Evolutionary conservation across 257 asterid genomes (phyloP), one percentile per base, ranked within the genome.

Genomic region (Primulina eburnea): DNA sequence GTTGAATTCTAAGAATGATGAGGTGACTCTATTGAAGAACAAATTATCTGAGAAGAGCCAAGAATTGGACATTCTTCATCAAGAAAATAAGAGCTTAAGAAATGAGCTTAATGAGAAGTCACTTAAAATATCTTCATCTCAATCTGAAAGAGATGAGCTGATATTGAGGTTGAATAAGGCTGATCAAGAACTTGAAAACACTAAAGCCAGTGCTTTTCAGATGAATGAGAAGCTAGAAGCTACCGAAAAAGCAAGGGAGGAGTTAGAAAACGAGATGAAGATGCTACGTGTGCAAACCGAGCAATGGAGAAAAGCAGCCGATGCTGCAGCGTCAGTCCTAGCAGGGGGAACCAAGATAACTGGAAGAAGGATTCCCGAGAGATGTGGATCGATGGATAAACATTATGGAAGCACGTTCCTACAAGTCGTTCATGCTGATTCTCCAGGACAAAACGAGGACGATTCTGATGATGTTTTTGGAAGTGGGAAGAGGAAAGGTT

Each of bases 271-370:
- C 11, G 99, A 93, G 83, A 89, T 93, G 96, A 89, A 83, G 84
- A 90, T 75, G 88, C 91, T 93, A 1, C 81, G 86, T 8, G 87
- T 93, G 18, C 99, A 91, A 62, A 90, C 97, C 0, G 97, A 90
- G 66, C 99, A 93, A 47, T 93, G 99, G 99, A 81, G 91, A 69
- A 93, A 93, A 76, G 99, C 99, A 28, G 99, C 99, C 0, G 97
- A 93, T 76, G 97, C 96, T 17, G 99, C 99, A 10, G 99, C 99
- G 0, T 80, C 92, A 3, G 78, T 94, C 28, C 72, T 93, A 67
- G 88, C 96, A 0, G 96, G 89, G 12, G 97, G 81, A 6, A 81
- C 80, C 29, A 92, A 87, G 68, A 82, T 76, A 78, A 82, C 74
- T 0, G 93, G 88, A 17, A 83, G 92, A 69, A 80, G 89, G 74